Base-by-base conservation (phyloP, 306 rosid genomes). In the Acacia acuminata region DNA sequence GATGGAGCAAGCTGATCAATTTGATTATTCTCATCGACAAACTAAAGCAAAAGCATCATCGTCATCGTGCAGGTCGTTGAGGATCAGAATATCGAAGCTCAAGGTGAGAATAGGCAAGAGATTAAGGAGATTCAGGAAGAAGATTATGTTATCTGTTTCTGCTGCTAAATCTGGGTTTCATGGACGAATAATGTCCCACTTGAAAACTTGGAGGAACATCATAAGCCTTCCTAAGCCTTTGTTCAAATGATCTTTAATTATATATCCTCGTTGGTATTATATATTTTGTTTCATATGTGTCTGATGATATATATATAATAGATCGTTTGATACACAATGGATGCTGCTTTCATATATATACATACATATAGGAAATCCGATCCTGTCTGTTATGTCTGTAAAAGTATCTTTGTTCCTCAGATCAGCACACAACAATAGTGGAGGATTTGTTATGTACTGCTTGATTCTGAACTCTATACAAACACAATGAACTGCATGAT, bases 21-120 rank as follows among this genome's bases (percentile, higher is more conserved):
- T 13, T 19, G 22, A 53, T 53, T 53, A 53, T 53, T 53, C 56
- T 50, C 56, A 13, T 20, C 60, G 22, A 19, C 7, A 22, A 53
- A 53, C 19, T 53, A 70, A 83, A 45, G 67, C 86, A 60, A 88
- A 76, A 64, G 78, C 63, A 8, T 56, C 86, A 10, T 89, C 91
- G 4, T 65, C 86, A 16, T 89, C 91, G 3, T 85, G 32, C 32
- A 30, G 81, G 43, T 58, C 64, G 30, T 69, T 87, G 73, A 86
- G 97, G 77, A 85, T 95, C 60, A 89, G 91, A 83, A 86, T 93
- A 30, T 88, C 92, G 0, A 92, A 87, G 84, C 40, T 95, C 83
- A 95, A 88, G 87, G 82, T 95, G 55, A 90, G 85, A 90, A 89
- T 95, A 44, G 98, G 98, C 15, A 89, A 77, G 68, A 92, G 90